These are phyloP conservation scores for Bimuria novae-zelandiae DNA, from an alignment of 2,329 filamentous ascomycete species.

Conservation along the genomic window DNA sequence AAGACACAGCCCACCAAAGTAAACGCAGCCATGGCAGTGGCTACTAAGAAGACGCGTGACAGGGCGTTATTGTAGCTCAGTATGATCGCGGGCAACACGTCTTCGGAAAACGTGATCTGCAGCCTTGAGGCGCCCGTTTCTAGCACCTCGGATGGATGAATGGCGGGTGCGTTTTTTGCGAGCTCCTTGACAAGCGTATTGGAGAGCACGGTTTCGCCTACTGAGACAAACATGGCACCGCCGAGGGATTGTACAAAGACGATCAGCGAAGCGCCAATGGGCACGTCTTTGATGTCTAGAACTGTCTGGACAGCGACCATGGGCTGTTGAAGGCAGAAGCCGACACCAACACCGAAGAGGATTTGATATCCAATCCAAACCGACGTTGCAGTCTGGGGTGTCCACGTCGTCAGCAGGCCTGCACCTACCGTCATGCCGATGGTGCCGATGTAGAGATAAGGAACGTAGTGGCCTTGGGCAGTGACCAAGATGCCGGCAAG, in stretches of 20 bases:
- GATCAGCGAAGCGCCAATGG: conserved; percentile 34
- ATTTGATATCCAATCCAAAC: conserved; percentile 33
- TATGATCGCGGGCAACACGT: neutral
- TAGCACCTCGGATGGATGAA: neutral
- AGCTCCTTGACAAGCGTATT: conserved; percentile 15
- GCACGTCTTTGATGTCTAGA: conserved; percentile 40
- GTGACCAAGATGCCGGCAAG: conserved; percentile 40
- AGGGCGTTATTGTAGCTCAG: neutral
- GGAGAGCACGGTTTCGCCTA: conserved; percentile 44
- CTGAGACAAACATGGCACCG: conserved; percentile 49
- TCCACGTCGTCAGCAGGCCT: conserved; percentile 46
- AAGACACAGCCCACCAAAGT: too few relatives aligned
- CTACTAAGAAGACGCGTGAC: neutral
- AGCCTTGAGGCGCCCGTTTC: neutral
- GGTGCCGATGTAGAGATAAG: conserved; percentile 42
- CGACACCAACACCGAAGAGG: conserved; percentile 38
- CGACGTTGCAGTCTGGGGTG: conserved; percentile 26
- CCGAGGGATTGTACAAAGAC: conserved; percentile 51
- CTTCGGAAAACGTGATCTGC: neutral
- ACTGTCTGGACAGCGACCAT: conserved; percentile 46
- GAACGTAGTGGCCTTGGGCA: conserved; percentile 48
- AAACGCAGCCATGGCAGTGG: too few relatives aligned
- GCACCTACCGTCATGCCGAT: conserved; percentile 45
- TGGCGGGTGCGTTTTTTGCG: neutral
- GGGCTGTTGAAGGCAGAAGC: conserved; percentile 47